Base-by-base conservation (phyloP, 179 eudicot genomes). In the Gypsophila paniculata region DNA sequence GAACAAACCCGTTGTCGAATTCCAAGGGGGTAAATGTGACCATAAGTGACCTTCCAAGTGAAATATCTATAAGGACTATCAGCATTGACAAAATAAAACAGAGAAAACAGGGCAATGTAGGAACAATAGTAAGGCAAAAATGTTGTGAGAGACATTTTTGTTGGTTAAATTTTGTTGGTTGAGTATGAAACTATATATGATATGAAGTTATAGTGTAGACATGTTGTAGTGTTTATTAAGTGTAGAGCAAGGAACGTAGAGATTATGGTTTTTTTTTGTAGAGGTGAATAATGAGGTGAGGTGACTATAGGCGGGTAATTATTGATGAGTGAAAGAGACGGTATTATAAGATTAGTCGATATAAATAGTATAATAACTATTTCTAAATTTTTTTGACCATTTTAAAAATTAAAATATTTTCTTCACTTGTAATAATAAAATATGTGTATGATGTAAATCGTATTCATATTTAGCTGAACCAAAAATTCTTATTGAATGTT, bases 21-120 rank as follows among this genome's bases (percentile, higher is more conserved):
- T 36, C 80, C 86, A 1, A 84, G 68, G 22, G 87, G 87, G 59
- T 77, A 82, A 34, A 82, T 77, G 57, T 82, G 79, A 61, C 88
- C 88, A 57, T 85, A 85, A 29, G 83, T 80, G 72, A 80, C 75
- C 14, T 66, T 78, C 86, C 86, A 84, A 14, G 66, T 64, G 68
- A 71, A 79, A 76, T 52, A 82, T 13, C 80, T 70, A 21, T 84
- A 84, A 36, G 87, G 87, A 59, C 46, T 58, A 5, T 82, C 87
- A 36, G 83, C 81, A 36, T 10, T 19, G 42, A 14, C 76, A n/a
- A 62, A 54, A 32, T 13, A 22, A 9, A 76, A 19, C 4, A 75
- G 14, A 69, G 32, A 75, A 32, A 84, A 17, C 34, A 75, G 68
- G 52, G 65, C 61, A 68, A 79, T 70, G 69, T 44, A 65, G 36